phyloP scores from a whole-genome alignment of 2,329 filamentous ascomycete genomes.

The Paraphoma chrysanthemicola region DNA sequence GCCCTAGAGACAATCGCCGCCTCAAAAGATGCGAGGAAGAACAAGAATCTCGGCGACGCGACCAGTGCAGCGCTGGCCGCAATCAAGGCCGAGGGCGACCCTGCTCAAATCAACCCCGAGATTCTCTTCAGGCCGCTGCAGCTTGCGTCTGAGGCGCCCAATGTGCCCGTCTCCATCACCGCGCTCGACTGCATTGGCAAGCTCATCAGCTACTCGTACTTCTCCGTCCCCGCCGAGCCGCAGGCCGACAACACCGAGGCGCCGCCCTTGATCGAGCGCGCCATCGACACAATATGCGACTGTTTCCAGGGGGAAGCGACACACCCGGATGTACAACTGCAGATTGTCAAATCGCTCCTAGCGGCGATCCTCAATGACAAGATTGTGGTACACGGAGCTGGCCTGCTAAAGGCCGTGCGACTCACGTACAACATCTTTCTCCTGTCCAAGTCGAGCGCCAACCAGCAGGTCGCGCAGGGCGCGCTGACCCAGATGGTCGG shows the following conservation, averaged over 20 bases:
- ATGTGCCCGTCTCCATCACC: constrained; percentile 83
- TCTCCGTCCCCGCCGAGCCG: constrained; percentile 71
- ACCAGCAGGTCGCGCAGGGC: constrained; percentile 96
- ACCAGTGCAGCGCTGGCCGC: constrained; percentile 82
- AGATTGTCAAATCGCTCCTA: constrained; percentile 96
- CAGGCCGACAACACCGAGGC: constrained; percentile 45
- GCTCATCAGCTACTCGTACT: constrained; percentile 98
- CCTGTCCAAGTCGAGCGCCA: constrained; percentile 89
- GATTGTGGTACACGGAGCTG: constrained; percentile 96
- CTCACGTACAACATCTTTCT: constrained; percentile 99
- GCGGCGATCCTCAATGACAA: constrained; percentile 98
- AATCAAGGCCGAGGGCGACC: constrained; percentile 80
- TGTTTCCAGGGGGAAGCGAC: constrained; percentile 98
- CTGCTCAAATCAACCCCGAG: constrained; percentile 84
- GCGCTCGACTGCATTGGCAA: constrained; percentile 98
- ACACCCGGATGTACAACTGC: constrained; percentile 87
- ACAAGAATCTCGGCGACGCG: constrained; percentile 81
- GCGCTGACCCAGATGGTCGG: constrained; percentile 98
- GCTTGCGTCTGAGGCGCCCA: constrained; percentile 85
- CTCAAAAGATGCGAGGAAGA: constrained; percentile 89
- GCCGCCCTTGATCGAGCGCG: constrained; percentile 88
- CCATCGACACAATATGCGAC: constrained; percentile 99
- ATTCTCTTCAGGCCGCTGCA: constrained; percentile 90
- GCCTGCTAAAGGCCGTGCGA: constrained; percentile 92
- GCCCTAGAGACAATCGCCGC: constrained; percentile 90